Percentiles rank a stretch among this genome's conserved stretches.
Conservation (phyloP, 2,329 filamentous ascomycete genomes). For the Fusarium devonianum region DNA sequence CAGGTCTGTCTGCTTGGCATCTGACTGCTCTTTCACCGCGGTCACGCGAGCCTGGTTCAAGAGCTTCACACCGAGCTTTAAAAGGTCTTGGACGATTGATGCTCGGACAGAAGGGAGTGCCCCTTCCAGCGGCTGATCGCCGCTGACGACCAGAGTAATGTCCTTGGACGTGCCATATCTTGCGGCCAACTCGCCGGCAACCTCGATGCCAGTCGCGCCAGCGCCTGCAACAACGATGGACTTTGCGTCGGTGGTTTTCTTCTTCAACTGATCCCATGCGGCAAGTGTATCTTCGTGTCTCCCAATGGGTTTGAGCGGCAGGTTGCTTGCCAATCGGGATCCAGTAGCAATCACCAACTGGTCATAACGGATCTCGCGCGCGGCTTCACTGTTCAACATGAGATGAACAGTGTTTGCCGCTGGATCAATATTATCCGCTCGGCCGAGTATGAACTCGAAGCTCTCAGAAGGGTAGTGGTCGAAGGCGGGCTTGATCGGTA, state of each 20-base stretch:
- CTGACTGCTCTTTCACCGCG: slow-evolving; percentile 9
- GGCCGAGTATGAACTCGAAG: slow-evolving; percentile 60
- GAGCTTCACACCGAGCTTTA: slow-evolving; percentile 39
- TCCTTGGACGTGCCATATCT: slow-evolving; percentile 42
- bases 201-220: slow-evolving; percentile 50
- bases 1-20: slow-evolving; percentile 29
- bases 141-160: slow-evolving; percentile 39
- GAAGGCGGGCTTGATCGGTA: slow-evolving; percentile 55
- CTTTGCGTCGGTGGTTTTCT: slow-evolving; percentile 32
- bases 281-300: slow-evolving; percentile 52
- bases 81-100: slow-evolving; percentile 34
- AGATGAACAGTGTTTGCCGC: slow-evolving; percentile 50
- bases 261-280: slow-evolving; percentile 45
- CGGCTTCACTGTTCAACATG: slow-evolving; percentile 37
- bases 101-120: slow-evolving; percentile 44
- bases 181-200: slow-evolving; percentile 47
- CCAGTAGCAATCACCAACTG: slow-evolving; percentile 63
- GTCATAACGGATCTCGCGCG: slow-evolving; percentile 53
- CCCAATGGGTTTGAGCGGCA: slow-evolving; percentile 58
- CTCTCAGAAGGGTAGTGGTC: slow-evolving; percentile 52
- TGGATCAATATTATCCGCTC: slow-evolving; percentile 48
- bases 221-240: slow-evolving; percentile 50
- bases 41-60: slow-evolving; percentile 47
- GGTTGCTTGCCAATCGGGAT: slow-evolving; percentile 49
- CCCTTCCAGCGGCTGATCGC: slow-evolving; percentile 28